Percentiles rank a stretch among this genome's conserved stretches.
These are phyloP conservation scores for Themeda triandra DNA, from an alignment of 176 grass and related monocot genomes.

Conservation along the genomic window DNA sequence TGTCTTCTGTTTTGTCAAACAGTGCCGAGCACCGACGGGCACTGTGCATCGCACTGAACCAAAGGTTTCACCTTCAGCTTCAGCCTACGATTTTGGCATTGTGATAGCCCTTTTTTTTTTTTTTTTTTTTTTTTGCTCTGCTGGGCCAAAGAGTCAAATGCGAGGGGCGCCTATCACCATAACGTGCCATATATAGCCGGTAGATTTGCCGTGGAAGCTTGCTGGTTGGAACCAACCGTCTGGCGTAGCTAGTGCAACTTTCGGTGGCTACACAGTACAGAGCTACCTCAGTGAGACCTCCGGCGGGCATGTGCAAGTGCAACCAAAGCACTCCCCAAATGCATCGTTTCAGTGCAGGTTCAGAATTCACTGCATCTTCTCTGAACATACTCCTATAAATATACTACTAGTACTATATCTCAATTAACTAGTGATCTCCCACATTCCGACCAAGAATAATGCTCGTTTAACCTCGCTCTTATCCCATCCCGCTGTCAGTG, in stretches of 20 bases:
- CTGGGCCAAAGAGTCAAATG: background rate
- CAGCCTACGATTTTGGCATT: background rate
- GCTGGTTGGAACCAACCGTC: background rate
- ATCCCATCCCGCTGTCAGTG: constrained; percentile 9
- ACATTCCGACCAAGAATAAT: constrained; percentile 16
- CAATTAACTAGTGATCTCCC: background rate
- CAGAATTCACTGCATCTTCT: background rate
- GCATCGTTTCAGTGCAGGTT: background rate
- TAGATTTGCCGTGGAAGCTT: constrained; percentile 1
- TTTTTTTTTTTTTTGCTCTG: background rate
- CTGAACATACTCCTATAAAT: background rate
- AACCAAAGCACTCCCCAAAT: background rate
- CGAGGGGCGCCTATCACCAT: background rate
- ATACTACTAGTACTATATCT: background rate
- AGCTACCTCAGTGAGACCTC: background rate
- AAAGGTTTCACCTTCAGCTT: background rate
- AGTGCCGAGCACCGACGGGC: background rate
- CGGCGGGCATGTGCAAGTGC: background rate
- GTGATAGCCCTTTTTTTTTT: background rate
- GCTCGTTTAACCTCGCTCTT: background rate
- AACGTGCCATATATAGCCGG: background rate
- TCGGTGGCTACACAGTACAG: constrained; percentile 7
- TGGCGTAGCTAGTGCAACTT: background rate
- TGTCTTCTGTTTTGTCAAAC: background rate
- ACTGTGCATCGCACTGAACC: background rate